Evolutionary conservation across 352 stramenopile genomes (phyloP).

Genomic region (Blastocystis sp.): DNA sequence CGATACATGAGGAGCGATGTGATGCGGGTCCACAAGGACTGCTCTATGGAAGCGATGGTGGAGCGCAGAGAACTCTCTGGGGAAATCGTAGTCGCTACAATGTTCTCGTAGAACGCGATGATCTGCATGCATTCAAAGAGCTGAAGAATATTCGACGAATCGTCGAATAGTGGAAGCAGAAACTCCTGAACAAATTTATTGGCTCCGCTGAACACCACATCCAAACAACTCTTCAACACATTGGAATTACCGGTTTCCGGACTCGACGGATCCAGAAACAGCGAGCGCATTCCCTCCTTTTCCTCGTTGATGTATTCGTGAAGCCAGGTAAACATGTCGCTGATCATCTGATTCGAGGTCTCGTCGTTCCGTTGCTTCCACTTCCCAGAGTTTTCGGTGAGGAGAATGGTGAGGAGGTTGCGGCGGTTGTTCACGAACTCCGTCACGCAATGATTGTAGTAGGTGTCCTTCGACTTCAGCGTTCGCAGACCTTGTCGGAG

Average conservation of each 20-base stretch:
- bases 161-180: not conserved
- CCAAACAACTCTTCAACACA: not conserved
- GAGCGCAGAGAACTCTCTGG: not conserved
- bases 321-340: constrained; percentile 3
- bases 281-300: not conserved
- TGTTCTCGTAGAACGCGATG: constrained; percentile 19
- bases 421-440: constrained; percentile 27
- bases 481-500: not conserved
- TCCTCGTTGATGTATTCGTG: constrained; percentile 23
- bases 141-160: not conserved
- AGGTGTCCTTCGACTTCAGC: not conserved
- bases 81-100: not conserved
- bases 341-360: not conserved
- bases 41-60: not conserved
- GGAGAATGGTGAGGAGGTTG: not conserved
- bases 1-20: not conserved
- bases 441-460: constrained; percentile 29
- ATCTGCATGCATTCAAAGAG: constrained; percentile 8
- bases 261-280: not conserved
- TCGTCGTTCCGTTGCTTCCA: not conserved
- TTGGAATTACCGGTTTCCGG: not conserved
- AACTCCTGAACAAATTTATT: constrained; percentile 6
- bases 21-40: not conserved
- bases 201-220: not conserved
- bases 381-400: not conserved